Conservation (phyloP, 192 early-diverging fungal genomes). For the Coemansia sp. region DNA sequence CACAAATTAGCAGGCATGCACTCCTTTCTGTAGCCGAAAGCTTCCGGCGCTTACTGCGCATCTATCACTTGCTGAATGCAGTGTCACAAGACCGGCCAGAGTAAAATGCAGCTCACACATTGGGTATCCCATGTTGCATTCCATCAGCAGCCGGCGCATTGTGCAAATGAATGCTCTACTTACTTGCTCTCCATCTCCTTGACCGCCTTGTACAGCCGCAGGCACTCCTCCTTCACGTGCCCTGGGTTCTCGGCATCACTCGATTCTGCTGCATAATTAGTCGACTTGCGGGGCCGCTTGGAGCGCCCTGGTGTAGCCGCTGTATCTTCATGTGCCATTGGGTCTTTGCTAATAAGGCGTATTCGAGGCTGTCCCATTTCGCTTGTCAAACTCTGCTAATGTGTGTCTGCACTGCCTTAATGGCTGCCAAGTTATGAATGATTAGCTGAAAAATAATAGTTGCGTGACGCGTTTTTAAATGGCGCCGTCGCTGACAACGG, state of each 20-base stretch:
- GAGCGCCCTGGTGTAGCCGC: constrained; percentile 18
- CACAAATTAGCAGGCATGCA: not conserved
- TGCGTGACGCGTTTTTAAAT: not conserved
- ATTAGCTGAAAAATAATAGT: not conserved
- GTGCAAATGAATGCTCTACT: constrained; percentile 9
- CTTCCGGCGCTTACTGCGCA: not conserved
- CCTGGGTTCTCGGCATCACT: constrained; percentile 9
- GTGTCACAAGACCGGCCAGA: constrained; percentile 3
- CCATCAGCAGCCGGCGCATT: not conserved
- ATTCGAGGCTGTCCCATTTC: constrained; percentile 49
- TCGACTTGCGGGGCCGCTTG: constrained; percentile 32
- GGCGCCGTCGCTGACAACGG: not conserved
- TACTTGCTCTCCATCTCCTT: constrained; percentile 52
- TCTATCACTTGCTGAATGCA: not conserved
- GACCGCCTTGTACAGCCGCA: constrained; percentile 40
- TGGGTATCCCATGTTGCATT: constrained; percentile 1
- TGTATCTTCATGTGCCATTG: constrained; percentile 15
- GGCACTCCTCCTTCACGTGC: constrained; percentile 35
- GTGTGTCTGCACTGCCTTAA: not conserved
- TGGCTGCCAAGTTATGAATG: not conserved
- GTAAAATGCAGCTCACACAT: not conserved
- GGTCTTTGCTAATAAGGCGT: constrained; percentile 39
- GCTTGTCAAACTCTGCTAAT: not conserved
- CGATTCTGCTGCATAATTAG: constrained; percentile 21
- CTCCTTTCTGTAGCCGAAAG: not conserved